Evolutionary conservation across 352 stramenopile species (phyloP).

Genomic region (Phytophthora quininea): DNA sequence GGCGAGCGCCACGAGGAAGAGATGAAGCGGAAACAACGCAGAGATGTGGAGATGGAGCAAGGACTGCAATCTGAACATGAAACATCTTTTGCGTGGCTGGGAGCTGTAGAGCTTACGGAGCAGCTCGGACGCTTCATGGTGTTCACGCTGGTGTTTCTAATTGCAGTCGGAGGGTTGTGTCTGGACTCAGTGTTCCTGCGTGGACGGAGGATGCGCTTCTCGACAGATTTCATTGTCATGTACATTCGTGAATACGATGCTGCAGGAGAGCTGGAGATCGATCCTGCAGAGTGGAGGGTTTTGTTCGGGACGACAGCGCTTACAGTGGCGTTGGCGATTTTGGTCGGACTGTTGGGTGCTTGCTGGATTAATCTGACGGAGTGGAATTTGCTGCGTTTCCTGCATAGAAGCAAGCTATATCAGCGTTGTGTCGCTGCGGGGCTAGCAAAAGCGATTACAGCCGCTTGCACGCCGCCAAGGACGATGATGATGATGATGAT

Average conservation of each 20-base stretch:
- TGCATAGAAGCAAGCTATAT: slow-evolving; percentile 28
- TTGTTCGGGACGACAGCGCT: slow-evolving; percentile 37
- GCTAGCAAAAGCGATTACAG: slow-evolving; percentile 19
- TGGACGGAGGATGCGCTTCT: slow-evolving; percentile 64
- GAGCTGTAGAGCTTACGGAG: slow-evolving; percentile 22
- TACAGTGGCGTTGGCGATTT: slow-evolving; percentile 36
- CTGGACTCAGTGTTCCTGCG: slow-evolving; percentile 57
- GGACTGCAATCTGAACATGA: slow-evolving; percentile 14
- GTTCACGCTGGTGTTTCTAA: slow-evolving; percentile 39
- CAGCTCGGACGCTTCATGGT: slow-evolving; percentile 44
- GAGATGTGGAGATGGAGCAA: slow-evolving; percentile 25
- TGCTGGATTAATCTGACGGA: slow-evolving; percentile 63
- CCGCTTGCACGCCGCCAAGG: slow-evolving; percentile 21
- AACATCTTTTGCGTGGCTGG: slow-evolving; percentile 18
- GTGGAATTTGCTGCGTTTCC: slow-evolving; percentile 49
- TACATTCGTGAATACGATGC: slow-evolving; percentile 52
- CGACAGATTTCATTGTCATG: slow-evolving; percentile 49
- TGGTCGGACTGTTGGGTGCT: slow-evolving; percentile 45
- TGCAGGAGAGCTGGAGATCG: slow-evolving; percentile 47
- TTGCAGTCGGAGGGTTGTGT: slow-evolving; percentile 25
- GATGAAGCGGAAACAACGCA: slow-evolving; percentile 10
- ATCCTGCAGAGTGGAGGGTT: slow-evolving; percentile 46
- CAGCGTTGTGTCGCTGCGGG: slow-evolving; percentile 18
- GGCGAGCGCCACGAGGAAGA: not conserved
- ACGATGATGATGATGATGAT: slow-evolving; percentile 22